Conservation (phyloP, 225 moss, liverwort and hornwort species). For the Anthoceros angustus region DNA sequence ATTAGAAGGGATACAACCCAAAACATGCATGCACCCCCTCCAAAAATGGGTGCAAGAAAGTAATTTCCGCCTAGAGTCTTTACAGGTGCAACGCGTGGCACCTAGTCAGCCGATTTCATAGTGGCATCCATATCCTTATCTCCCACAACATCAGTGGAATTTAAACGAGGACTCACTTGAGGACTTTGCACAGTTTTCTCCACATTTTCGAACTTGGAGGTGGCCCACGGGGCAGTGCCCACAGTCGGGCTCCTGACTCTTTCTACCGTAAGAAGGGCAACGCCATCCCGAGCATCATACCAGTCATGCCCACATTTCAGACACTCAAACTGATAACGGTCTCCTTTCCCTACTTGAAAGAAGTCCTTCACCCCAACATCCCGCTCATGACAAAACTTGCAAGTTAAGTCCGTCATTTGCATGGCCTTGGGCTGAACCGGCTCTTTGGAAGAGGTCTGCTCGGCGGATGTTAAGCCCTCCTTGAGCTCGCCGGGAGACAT, state of each 20-base stretch:
- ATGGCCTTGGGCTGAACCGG: slow-evolving; percentile 61
- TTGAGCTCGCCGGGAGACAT: slow-evolving; percentile 93
- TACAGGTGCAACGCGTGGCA: too few relatives aligned
- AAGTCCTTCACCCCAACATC: slow-evolving; percentile 90
- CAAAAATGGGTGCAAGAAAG: too few relatives aligned
- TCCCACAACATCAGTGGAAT: too few relatives aligned
- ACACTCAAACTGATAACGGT: slow-evolving; percentile 92
- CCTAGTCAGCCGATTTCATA: too few relatives aligned
- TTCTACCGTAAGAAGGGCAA: slow-evolving; percentile 57
- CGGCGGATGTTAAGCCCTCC: slow-evolving; percentile 84
- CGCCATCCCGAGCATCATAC: slow-evolving; percentile 78
- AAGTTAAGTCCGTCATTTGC: slow-evolving; percentile 92
- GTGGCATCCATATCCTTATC: too few relatives aligned
- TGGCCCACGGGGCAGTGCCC: slow-evolving; percentile 83
- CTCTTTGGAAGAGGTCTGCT: slow-evolving; percentile 55
- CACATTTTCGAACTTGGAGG: slow-evolving; percentile 88
- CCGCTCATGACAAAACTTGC: slow-evolving; percentile 65
- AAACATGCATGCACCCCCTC: too few relatives aligned
- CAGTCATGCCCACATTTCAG: slow-evolving; percentile 86
- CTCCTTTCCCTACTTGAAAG: slow-evolving; percentile 72
- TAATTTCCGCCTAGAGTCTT: too few relatives aligned
- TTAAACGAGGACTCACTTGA: too few relatives aligned
- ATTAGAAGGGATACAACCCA: too few relatives aligned
- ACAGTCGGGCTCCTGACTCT: slow-evolving; percentile 39
- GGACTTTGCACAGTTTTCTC: too few relatives aligned